Conservation (phyloP, 2,329 filamentous ascomycete species). For the Talaromyces sp. region DNA sequence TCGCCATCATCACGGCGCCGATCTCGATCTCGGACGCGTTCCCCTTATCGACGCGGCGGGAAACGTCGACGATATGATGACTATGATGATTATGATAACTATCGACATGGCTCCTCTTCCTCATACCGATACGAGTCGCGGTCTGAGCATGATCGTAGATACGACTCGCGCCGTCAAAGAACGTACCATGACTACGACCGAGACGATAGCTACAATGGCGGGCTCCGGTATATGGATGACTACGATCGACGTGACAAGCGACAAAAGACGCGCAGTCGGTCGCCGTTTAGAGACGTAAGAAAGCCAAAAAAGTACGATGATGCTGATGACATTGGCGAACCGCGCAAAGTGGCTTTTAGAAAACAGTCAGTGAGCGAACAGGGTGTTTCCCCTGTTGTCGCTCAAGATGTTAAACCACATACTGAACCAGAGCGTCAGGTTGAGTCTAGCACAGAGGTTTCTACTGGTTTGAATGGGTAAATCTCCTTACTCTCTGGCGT, state of each 20-base stretch:
- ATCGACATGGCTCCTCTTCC: constrained; percentile 25
- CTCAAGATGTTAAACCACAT: constrained; percentile 59
- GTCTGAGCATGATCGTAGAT: constrained; percentile 44
- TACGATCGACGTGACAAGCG: constrained; percentile 53
- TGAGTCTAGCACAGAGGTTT: constrained; percentile 41
- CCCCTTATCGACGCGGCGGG: constrained; percentile 41
- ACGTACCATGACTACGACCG: constrained; percentile 54
- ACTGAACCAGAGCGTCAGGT: constrained; percentile 66
- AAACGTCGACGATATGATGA: constrained; percentile 44
- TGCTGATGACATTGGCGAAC: constrained; percentile 27
- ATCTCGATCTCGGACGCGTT: constrained; percentile 36
- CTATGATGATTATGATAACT: constrained; percentile 33
- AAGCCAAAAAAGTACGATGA: constrained; percentile 41
- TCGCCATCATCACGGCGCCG: constrained; percentile 54
- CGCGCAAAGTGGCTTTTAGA: constrained; percentile 47
- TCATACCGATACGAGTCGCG: constrained; percentile 32
- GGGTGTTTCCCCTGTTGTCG: constrained; percentile 58
- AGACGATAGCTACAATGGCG: constrained; percentile 39
- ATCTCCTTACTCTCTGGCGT: constrained; percentile 26
- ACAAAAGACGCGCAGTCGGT: constrained; percentile 54
- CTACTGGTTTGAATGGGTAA: constrained; percentile 39
- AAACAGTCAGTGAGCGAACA: constrained; percentile 64
- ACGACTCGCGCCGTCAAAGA: constrained; percentile 38
- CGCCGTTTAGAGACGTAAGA: constrained; percentile 39
- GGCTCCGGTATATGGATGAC: constrained; percentile 52